Base-by-base conservation (phyloP, 2,329 filamentous ascomycete genomes). In the Trematosphaeria pertusa region DNA sequence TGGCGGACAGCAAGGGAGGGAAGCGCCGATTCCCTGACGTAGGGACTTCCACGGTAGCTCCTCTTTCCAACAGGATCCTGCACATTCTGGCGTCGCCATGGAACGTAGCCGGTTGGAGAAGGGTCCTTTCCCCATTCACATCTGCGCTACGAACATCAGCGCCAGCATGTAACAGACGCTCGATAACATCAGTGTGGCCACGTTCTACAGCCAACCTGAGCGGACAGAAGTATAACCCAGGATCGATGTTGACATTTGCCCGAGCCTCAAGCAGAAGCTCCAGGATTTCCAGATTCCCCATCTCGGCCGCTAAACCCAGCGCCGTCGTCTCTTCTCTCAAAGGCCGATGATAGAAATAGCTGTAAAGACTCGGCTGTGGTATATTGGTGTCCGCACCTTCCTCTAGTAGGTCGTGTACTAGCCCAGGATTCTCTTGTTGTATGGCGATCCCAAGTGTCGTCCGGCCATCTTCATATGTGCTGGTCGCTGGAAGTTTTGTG, bases 331-430 rank as follows among this genome's bases (percentile, higher is more conserved):
- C 24, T n/a, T 12, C 24, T 7, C 24, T 8, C 24, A 12, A 12
- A 28, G 24, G 7, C 24, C 8, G 12, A 28, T 28, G 7, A 28
- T 12, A 12, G 24, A n/a, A n/a, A n/a, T n/a, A n/a, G n/a, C n/a
- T n/a, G n/a, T n/a, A n/a, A 8, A 8, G 7, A 28, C 24, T 28
- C 12, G 24, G 24, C 24, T 12, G 24, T 12, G 12, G 24, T 28
- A 28, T 28, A 28, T 28, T 28, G 12, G 12, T 28, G 12, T 28
- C 24, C 12, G 24, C 24, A 12, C 24, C 12, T 12, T 28, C 12
- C 8, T 7, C 24, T 28, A 28, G 24, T 28, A 28, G 24, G 84
- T 19, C 84, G 85, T 3, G 78, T 79, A 42, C n/a, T n/a, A n/a
- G n/a, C n/a, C n/a, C n/a, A n/a, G n/a, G n/a, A n/a, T n/a, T n/a